phyloP scores from a whole-genome alignment of 129 eudicot genomes.

The Flaveria bidentis region DNA sequence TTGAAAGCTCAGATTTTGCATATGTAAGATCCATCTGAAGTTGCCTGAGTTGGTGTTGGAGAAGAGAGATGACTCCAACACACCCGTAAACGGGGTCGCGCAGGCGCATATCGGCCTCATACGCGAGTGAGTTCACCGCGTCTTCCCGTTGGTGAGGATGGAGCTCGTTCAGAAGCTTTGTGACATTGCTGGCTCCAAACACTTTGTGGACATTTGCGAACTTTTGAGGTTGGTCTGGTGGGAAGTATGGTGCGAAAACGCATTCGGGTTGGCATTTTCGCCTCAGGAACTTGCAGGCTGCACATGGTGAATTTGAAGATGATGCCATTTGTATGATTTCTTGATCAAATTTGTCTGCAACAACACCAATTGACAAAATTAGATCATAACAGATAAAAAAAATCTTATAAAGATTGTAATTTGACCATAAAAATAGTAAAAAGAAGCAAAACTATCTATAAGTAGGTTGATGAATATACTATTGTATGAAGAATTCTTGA shows the following conservation, averaged over 20 bases:
- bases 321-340: conserved; percentile 48
- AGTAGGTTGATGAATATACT: conserved; percentile 2
- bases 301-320: conserved; percentile 75
- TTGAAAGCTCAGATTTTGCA: conserved; percentile 79
- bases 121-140: conserved; percentile 80
- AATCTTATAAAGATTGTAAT: too few relatives aligned
- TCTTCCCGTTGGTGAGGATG: conserved; percentile 90
- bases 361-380: neutral
- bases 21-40: conserved; percentile 72
- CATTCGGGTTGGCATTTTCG: conserved; percentile 88
- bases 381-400: too few relatives aligned
- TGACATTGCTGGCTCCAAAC: conserved; percentile 87
- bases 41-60: conserved; percentile 86
- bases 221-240: conserved; percentile 88
- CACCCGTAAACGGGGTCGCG: conserved; percentile 89
- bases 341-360: conserved; percentile 21
- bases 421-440: neutral
- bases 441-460: neutral
- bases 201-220: conserved; percentile 88
- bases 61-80: conserved; percentile 86
- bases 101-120: conserved; percentile 87
- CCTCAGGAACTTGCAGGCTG: conserved; percentile 84
- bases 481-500: conserved; percentile 3
- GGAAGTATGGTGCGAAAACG: conserved; percentile 85
- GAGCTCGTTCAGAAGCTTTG: conserved; percentile 76